Evolutionary conservation across 495 filamentous ascomycete genomes (phyloP).

Genomic region (Astrothelium subdiscretum): DNA sequence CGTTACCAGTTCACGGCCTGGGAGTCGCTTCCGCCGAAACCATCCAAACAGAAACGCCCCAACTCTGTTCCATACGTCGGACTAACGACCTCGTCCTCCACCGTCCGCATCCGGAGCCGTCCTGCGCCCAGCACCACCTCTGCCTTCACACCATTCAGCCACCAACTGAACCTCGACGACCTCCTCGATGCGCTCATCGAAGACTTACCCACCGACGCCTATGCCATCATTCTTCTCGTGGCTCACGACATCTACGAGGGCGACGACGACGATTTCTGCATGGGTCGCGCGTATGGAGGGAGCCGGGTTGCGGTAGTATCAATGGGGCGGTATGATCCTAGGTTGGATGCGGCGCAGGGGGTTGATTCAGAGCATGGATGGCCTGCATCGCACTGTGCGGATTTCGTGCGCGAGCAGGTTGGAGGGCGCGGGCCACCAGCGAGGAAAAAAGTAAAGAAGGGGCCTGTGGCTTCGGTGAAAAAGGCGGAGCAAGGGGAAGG

Average conservation of each 20-base stretch:
- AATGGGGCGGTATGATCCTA: constrained; percentile 47
- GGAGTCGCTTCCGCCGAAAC: constrained; percentile 19
- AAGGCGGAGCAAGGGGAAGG: background rate
- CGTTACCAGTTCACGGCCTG: constrained; percentile 36
- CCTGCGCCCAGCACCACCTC: constrained; percentile 31
- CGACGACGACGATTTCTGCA: constrained; percentile 55
- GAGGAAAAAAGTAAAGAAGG: background rate
- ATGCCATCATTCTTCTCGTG: constrained; percentile 44
- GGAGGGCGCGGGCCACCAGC: background rate
- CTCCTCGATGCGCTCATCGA: constrained; percentile 47
- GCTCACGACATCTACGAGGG: constrained; percentile 56
- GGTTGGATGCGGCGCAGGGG: constrained; percentile 32
- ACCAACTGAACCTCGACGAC: constrained; percentile 52
- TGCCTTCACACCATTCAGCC: constrained; percentile 25
- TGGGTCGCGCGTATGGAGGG: constrained; percentile 55
- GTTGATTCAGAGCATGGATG: constrained; percentile 47
- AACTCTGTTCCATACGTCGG: constrained; percentile 26
- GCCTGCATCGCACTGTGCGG: constrained; percentile 50
- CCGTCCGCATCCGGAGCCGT: constrained; percentile 44
- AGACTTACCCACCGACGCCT: constrained; percentile 48
- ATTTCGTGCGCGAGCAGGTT: constrained; percentile 34
- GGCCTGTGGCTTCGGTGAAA: background rate
- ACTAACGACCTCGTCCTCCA: constrained; percentile 27
- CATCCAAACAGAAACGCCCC: background rate
- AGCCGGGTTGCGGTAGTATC: constrained; percentile 50